A percentile compares a stretch with the other conserved stretches of the same genome.
These are phyloP conservation scores for Russula ochroleuca DNA, from an alignment of 768 basidiomycete genomes.

Conservation along the genomic window DNA sequence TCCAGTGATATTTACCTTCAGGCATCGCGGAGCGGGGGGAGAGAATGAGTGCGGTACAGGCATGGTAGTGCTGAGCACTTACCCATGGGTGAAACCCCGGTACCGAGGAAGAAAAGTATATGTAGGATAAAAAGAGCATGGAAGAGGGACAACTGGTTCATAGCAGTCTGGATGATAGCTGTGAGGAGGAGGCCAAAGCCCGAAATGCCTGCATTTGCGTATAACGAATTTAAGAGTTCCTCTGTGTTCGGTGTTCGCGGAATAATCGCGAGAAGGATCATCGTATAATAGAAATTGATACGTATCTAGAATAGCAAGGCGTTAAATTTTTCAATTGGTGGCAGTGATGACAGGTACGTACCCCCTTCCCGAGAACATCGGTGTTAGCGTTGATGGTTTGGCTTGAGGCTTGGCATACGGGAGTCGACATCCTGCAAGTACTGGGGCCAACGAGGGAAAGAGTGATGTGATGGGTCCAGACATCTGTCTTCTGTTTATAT, in stretches of 20 bases:
- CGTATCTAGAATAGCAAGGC: constrained; percentile 5
- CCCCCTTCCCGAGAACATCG: constrained; percentile 13
- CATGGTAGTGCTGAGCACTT: not conserved
- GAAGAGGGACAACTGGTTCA: constrained; percentile 5
- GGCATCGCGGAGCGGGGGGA: no score
- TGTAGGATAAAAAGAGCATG: constrained; percentile 20
- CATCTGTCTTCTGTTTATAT: not conserved
- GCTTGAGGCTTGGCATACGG: not conserved
- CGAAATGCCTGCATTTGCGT: constrained; percentile 3
- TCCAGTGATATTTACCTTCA: constrained; percentile 23
- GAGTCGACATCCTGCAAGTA: constrained; percentile 1
- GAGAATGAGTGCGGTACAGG: not conserved
- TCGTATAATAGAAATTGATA: constrained; percentile 21
- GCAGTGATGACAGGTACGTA: not conserved
- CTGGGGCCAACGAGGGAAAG: not conserved
- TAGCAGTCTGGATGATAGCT: constrained; percentile 10
- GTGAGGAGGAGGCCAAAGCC: constrained; percentile 22
- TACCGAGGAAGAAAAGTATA: constrained; percentile 21
- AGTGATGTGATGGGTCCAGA: not conserved
- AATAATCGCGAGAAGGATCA: constrained; percentile 11
- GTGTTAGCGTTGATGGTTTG: not conserved
- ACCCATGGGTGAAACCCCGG: constrained; percentile 11
- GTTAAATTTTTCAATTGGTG: not conserved
- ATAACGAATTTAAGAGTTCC: constrained; percentile 5
- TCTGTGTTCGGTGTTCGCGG: constrained; percentile 13